Evolutionary conservation across 768 basidiomycete genomes (phyloP).

Genomic region (Termitomyces sp.): DNA sequence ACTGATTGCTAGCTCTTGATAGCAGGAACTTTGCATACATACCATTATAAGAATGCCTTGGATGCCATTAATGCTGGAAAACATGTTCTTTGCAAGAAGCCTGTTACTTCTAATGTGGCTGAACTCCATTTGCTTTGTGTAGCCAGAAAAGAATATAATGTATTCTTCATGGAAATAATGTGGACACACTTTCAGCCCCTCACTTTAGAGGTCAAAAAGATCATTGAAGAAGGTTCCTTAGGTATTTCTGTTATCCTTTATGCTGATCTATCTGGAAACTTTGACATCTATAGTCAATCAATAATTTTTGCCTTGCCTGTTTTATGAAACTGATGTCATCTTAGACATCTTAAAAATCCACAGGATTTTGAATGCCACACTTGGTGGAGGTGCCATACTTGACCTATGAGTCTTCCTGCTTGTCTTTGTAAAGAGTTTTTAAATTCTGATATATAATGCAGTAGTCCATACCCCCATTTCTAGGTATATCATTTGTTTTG

Average conservation of each 20-base stretch:
- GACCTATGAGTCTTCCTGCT: constrained; percentile 59
- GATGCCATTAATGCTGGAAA: constrained; percentile 77
- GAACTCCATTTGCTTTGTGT: constrained; percentile 71
- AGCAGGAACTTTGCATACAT: constrained; percentile 78
- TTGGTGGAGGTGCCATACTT: constrained; percentile 81
- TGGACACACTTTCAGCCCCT: constrained; percentile 85
- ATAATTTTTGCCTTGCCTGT: neutral
- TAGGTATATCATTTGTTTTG: constrained; percentile 44
- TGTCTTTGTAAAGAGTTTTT: neutral
- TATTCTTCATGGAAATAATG: constrained; percentile 91
- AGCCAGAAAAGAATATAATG: constrained; percentile 69
- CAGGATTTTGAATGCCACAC: constrained; percentile 70
- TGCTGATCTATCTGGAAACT: constrained; percentile 75
- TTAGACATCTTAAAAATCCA: constrained; percentile 63
- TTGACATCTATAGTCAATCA: constrained; percentile 56
- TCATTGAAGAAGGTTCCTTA: constrained; percentile 58
- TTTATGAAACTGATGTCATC: neutral
- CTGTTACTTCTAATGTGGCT: constrained; percentile 71
- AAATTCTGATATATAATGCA: constrained; percentile 21
- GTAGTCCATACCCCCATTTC: constrained; percentile 78
- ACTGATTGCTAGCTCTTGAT: neutral
- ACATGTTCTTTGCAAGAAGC: constrained; percentile 87
- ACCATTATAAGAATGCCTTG: constrained; percentile 74
- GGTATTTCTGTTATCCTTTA: constrained; percentile 63
- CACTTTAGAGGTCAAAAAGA: constrained; percentile 55